Conservation (phyloP, 2,329 filamentous ascomycete species). For the Dothistroma septosporum region DNA sequence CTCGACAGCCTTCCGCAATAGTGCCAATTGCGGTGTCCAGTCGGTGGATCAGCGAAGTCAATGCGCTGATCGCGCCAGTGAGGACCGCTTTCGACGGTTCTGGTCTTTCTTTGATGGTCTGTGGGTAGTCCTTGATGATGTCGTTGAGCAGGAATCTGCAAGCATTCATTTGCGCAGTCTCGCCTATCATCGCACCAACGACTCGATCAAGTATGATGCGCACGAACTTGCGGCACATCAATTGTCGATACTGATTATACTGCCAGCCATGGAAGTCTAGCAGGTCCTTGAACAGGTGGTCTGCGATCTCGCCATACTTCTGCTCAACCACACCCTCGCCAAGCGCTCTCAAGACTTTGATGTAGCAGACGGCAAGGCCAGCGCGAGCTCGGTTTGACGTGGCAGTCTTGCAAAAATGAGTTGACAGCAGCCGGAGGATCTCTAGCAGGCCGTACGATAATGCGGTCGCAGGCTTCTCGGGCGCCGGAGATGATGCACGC, state of each 20-base stretch:
- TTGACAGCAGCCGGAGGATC: slow-evolving; percentile 72
- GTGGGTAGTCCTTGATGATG: slow-evolving; percentile 89
- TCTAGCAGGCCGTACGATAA: slow-evolving; percentile 72
- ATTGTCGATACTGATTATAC: slow-evolving; percentile 80
- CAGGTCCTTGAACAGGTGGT: slow-evolving; percentile 75
- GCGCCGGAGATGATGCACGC: slow-evolving; percentile 69
- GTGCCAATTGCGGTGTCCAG: slow-evolving; percentile 76
- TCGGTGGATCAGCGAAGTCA: slow-evolving; percentile 71
- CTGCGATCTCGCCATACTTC: slow-evolving; percentile 75
- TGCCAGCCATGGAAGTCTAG: slow-evolving; percentile 70
- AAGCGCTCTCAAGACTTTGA: slow-evolving; percentile 70
- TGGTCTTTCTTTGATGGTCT: slow-evolving; percentile 76
- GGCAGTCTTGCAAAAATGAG: slow-evolving; percentile 71
- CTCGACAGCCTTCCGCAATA: slow-evolving; percentile 78
- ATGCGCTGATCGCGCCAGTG: slow-evolving; percentile 70
- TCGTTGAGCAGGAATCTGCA: slow-evolving; percentile 80
- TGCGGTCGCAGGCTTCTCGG: slow-evolving; percentile 66
- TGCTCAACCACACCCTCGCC: slow-evolving; percentile 79
- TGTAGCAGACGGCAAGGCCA: slow-evolving; percentile 82
- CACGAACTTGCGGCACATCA: slow-evolving; percentile 80
- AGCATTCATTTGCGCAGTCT: slow-evolving; percentile 80
- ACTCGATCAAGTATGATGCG: slow-evolving; percentile 79
- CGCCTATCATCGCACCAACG: slow-evolving; percentile 77
- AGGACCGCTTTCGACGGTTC: slow-evolving; percentile 87
- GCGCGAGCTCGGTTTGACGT: slow-evolving; percentile 78